These are phyloP conservation scores for Rutstroemia sydowiana DNA, from an alignment of 2,329 filamentous ascomycete species.

Conservation along the genomic window DNA sequence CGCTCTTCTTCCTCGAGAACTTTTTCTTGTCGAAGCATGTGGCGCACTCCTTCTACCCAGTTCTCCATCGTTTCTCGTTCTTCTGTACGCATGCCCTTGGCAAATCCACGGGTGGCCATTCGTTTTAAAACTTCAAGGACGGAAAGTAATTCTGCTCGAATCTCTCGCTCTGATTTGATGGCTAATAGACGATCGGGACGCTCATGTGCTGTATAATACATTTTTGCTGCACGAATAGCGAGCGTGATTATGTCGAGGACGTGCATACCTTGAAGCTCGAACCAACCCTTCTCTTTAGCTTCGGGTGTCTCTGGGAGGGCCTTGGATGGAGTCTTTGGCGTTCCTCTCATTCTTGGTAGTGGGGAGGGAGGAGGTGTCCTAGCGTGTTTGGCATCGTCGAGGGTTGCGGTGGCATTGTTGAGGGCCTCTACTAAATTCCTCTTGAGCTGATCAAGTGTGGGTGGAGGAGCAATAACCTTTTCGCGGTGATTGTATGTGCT, in stretches of 20 bases:
- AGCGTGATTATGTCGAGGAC: constrained; percentile 88
- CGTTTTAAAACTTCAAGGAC: constrained; percentile 89
- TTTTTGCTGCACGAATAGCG: constrained; percentile 90
- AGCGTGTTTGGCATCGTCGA: constrained; percentile 48
- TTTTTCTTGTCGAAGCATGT: constrained; percentile 70
- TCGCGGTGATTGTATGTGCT: constrained; percentile 90
- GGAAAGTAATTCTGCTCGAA: constrained; percentile 74
- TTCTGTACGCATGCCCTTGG: constrained; percentile 69
- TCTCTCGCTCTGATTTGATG: constrained; percentile 80
- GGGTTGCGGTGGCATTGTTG: constrained; percentile 58
- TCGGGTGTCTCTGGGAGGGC: constrained; percentile 24
- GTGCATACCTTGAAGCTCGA: constrained; percentile 85
- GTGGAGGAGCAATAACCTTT: constrained; percentile 74
- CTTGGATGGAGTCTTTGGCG: no score
- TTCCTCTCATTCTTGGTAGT: constrained; percentile 13
- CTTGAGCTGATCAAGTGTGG: constrained; percentile 73
- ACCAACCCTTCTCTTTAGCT: constrained; percentile 51
- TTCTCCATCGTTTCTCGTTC: constrained; percentile 68
- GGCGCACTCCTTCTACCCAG: constrained; percentile 75
- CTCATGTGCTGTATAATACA: constrained; percentile 93
- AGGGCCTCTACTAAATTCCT: constrained; percentile 60
- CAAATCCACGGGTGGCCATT: constrained; percentile 82
- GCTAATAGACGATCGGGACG: constrained; percentile 75
- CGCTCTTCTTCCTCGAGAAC: constrained; percentile 66
- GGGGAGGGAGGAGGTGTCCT: constrained; percentile 20